Base-by-base conservation (phyloP, 2,329 filamentous ascomycete species). In the Trichophyton rubrum region DNA sequence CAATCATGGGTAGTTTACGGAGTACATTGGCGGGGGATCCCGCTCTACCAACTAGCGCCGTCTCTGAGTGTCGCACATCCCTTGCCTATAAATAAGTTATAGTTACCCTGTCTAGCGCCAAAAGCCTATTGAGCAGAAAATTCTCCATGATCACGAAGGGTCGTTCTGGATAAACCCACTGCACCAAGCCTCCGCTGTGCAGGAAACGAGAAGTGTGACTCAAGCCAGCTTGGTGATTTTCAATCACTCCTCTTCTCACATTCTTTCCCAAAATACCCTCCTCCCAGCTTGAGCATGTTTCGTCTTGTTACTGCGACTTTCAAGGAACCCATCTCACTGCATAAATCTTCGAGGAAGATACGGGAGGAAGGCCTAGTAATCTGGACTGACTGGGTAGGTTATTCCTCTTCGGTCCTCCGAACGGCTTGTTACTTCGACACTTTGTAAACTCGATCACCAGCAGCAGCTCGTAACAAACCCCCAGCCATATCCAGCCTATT, bases 191-290 rank as follows among this genome's bases (percentile, higher is more conserved):
- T 57, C 33, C 55, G 17, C 55, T 15, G 15, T 41, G 55, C 55
- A 40, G 55, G 11, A 43, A 43, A 57, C 40, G 55, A 57, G 55
- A 57, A 40, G n/a, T 57, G 55, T 57, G 55, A 57, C 55, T 57
- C 55, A 57, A 57, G n/a, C 13, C 35, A 41, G n/a, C 20, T 30
- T 24, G 22, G 11, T 57, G 55, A 57, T 57, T 57, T 57, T 35
- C 38, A 57, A 27, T 38, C 38, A 41, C 33, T 43, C 35, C 17
- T 38, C 17, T 17, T 33, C 22, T 43, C 22, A 17, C 20, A 27
- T 57, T 43, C 27, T 43, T 30, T 41, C 33, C 55, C 33, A 15
- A 17, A 57, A 24, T 24, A 57, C 17, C 38, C 40, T 43, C 27
- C n/a, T 40, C n/a, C 22, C 22, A 57, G 22, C 40, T 41, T 43